phyloP scores from a whole-genome alignment of 352 stramenopile species.

The Phytophthora multivora region DNA sequence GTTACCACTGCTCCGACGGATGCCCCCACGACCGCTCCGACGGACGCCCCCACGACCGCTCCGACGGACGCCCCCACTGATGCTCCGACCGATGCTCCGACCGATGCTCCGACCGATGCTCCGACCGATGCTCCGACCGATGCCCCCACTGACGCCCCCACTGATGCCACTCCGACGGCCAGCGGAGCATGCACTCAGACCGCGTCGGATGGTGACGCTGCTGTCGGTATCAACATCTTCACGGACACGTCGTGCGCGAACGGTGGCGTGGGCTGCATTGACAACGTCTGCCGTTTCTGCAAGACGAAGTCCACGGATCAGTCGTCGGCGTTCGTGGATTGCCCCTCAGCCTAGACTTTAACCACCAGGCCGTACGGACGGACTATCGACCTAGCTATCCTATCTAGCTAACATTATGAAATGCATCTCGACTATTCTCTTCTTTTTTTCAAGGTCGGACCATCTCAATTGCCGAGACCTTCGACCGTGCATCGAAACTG shows the following conservation, averaged over 20 bases:
- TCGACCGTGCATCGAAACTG: neutral
- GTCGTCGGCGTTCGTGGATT: conserved; percentile 35
- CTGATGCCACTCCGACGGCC: neutral
- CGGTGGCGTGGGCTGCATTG: conserved; percentile 27
- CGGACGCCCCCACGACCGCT: neutral
- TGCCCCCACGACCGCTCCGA: neutral
- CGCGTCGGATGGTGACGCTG: conserved; percentile 27
- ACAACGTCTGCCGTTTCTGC: conserved; percentile 28
- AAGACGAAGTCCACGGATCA: conserved; percentile 30
- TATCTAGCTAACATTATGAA: too few species aligned
- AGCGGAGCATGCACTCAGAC: conserved; percentile 18
- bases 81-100: conserved; percentile 2
- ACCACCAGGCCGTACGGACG: neutral
- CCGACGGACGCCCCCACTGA: conserved; percentile 7
- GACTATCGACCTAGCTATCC: too few species aligned
- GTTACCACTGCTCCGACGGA: neutral
- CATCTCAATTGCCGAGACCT: neutral
- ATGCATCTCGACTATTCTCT: neutral
- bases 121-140: neutral
- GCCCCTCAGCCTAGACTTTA: conserved; percentile 10
- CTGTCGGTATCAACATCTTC: conserved; percentile 33
- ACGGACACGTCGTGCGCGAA: conserved; percentile 29
- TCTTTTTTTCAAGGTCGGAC: neutral
- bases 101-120: neutral
- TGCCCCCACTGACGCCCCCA: neutral